Evolutionary conservation across 257 asterid species (phyloP), one percentile per base, ranked within the genome.

Genomic region (Lycium ferocissimum): DNA sequence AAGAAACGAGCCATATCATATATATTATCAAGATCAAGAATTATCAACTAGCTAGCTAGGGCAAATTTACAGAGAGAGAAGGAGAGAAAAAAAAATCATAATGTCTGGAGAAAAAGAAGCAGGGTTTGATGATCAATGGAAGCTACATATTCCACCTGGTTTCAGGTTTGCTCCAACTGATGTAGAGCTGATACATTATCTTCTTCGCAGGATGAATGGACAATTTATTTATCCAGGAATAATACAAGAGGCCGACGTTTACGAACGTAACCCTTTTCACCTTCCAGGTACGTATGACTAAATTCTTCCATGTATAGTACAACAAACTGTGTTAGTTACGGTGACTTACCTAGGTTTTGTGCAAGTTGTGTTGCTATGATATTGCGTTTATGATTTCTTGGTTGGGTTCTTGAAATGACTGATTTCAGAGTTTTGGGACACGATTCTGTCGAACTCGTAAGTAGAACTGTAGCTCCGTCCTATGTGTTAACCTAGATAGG

Each of bases 161-260:
- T 75, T 38, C n/a, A 84, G 18, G 37, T 84, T 84, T 49, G 38
- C 1, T 47, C 86, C 86, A 0, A 3, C 53, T 12, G 67, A 84
- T 33, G 5, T 9, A 10, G 26, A 73, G 56, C 62, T 84, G n/a
- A 14, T 59, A 22, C 69, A 84, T 75, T 75, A 83, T 57, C 43
- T 84, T 54, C 5, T 61, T 45, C 18, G 22, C 2, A 51, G 3
- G 63, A 40, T 75, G 3, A 17, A 38, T 2, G 65, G 66, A 12
- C 40, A 17, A 2, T 3, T 1, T 37, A 14, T 43, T 37, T 9
- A 1, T 0, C 54, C 83, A 0, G 83, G 67, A 20, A 76, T 84
- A 17, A 45, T 84, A n/a, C 62, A 2, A 2, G 57, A 47, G 5
- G 11, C 15, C 0, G 79, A 84, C 11, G 54, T 75, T 9, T 84